Base-by-base conservation (phyloP, 2,329 filamentous ascomycete species). In the Fusarium neocosmosporiellum region DNA sequence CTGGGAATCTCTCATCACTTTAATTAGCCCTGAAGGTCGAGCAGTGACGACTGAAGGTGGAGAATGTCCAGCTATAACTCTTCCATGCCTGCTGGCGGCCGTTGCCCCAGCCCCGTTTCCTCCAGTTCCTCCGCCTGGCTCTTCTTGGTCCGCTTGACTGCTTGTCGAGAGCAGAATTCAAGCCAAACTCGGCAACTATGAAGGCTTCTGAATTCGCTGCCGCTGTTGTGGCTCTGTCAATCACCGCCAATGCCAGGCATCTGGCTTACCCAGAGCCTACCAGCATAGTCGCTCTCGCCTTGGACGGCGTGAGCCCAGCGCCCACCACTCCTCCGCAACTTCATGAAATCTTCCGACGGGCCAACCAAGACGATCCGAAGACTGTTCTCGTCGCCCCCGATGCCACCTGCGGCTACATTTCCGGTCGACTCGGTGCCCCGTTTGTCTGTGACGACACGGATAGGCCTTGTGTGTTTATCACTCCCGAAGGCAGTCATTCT, bases 331-430 rank as follows among this genome's bases (percentile, higher is more conserved):
- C 82, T 8, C 83, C 85, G 4, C 77, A 69, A 14, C 62, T 81
- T 31, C 75, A 78, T n/a, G 80, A 82, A 20, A 73, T 83, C 14
- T 77, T 71, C n/a, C 73, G 71, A 65, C 67, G 71, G 58, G 78
- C 34, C 80, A 78, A 65, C 80, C 74, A 65, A 77, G 79, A 66
- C 76, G 67, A 71, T 20, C 53, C 31, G 1, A 36, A 50, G 41
- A 84, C 81, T 0, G 80, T 85, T 31, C 80, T 86, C n/a, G 75
- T 85, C 62, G 86, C 82, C 13, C 84, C 85, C 2, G 86, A 88
- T 73, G 86, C 86, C 67, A 87, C 84, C 0, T 88, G 87, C 66
- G 87, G 87, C 70, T 88, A 82, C 74, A 77, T 88, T 41, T 81
- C 80, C 33, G 86, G 83, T 34, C 80, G 78, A 31, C 63, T 80